phyloP scores from a whole-genome alignment of 176 grass and related monocot genomes.

The Cenchrus americanus region DNA sequence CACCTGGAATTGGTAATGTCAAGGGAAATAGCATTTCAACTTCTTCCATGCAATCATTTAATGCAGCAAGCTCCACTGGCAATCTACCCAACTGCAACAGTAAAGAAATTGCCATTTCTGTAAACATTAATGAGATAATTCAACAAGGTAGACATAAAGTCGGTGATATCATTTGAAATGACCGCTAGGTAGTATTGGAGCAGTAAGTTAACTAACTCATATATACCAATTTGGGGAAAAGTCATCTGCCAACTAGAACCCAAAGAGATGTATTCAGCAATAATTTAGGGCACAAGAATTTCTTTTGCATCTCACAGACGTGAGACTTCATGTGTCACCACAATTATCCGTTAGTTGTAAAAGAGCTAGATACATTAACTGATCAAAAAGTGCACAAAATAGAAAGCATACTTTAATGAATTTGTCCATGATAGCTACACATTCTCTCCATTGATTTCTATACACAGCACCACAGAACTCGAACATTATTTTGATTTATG shows the following conservation, averaged over 20 bases:
- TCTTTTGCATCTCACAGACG: not conserved
- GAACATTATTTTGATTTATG: not conserved
- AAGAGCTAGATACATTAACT: not conserved
- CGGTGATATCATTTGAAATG: not conserved
- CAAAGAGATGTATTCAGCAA: not conserved
- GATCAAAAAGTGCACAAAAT: not conserved
- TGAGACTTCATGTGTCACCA: not conserved
- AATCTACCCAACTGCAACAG: not conserved
- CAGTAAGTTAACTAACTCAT: not conserved
- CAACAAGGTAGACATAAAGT: not conserved
- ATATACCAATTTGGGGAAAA: not conserved
- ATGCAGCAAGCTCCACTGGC: slow-evolving; percentile 19
- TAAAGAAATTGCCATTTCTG: not conserved
- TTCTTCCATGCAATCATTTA: not conserved
- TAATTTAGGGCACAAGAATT: not conserved
- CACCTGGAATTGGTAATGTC: slow-evolving; percentile 21
- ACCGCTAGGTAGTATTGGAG: not conserved
- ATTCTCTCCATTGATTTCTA: not conserved
- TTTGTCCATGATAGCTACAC: not conserved
- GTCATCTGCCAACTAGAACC: not conserved
- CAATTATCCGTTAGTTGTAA: not conserved
- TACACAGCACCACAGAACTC: not conserved
- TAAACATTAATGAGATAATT: slow-evolving; percentile 1
- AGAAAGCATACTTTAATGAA: not conserved
- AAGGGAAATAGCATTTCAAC: slow-evolving; percentile 32